These are phyloP conservation scores for Pontederia paniculata DNA, from an alignment of 176 grass and related monocot genomes.

Conservation along the genomic window DNA sequence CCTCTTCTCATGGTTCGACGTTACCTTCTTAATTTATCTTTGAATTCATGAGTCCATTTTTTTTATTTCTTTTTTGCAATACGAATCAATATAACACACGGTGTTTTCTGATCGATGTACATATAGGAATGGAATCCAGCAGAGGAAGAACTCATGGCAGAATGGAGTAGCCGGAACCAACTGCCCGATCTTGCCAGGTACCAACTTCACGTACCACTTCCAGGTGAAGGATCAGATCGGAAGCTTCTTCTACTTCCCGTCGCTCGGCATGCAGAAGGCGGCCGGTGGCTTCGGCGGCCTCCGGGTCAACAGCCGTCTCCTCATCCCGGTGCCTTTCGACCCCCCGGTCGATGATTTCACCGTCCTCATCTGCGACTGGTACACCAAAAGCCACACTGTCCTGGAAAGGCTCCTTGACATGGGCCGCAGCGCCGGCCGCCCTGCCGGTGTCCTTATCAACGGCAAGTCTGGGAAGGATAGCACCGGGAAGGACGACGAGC, in stretches of 20 bases:
- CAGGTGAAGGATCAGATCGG: constrained; percentile 2
- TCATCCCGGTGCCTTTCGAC: constrained; percentile 1
- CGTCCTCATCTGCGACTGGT: constrained; percentile 4
- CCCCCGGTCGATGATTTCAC: background rate
- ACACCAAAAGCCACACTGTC: constrained; percentile 2
- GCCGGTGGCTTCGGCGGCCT: constrained; percentile 1
- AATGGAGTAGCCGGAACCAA: background rate
- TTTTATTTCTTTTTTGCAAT: background rate
- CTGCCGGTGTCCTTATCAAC: background rate
- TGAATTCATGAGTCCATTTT: too few species aligned
- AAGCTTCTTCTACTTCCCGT: constrained; percentile 1
- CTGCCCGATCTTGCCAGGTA: background rate
- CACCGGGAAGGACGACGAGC: background rate
- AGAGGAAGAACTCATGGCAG: constrained; percentile 7
- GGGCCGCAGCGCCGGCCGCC: background rate
- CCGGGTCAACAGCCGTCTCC: constrained; percentile 3
- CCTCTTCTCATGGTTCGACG: background rate
- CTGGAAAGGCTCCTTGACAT: background rate
- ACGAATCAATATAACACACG: background rate
- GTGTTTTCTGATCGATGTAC: background rate
- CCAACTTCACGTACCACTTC: background rate
- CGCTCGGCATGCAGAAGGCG: background rate
- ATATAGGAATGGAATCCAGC: background rate
- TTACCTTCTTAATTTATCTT: too few species aligned
- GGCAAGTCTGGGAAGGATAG: background rate